Evolutionary conservation across 106 monocot genomes (phyloP).

Genomic region (Apostasia ramifera): DNA sequence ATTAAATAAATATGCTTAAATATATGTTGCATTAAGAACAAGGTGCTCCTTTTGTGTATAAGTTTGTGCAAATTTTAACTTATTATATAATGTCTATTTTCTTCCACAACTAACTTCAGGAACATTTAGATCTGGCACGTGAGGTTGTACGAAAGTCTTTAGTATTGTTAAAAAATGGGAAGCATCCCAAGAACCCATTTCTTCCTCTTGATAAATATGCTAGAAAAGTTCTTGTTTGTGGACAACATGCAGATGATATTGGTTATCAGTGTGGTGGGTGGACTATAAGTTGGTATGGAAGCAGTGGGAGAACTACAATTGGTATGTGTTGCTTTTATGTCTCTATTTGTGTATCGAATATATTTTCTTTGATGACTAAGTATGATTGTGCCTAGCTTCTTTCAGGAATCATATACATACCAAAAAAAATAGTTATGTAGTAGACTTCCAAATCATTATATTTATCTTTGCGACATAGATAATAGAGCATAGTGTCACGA

Average conservation of each 20-base stretch:
- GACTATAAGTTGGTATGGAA: slow-evolving; percentile 75
- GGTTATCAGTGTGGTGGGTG: slow-evolving; percentile 93
- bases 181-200: slow-evolving; percentile 40
- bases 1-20: too few relatives aligned
- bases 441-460: too few relatives aligned
- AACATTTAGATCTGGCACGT: slow-evolving; percentile 64
- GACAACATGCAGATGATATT: slow-evolving; percentile 82
- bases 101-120: slow-evolving; percentile 24
- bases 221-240: slow-evolving; percentile 64
- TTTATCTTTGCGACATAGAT: too few relatives aligned
- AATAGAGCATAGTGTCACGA: too few relatives aligned
- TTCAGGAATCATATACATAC: too few relatives aligned
- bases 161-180: slow-evolving; percentile 79
- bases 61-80: neutral
- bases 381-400: too few relatives aligned
- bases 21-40: too few relatives aligned
- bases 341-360: too few relatives aligned
- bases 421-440: too few relatives aligned
- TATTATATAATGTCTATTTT: neutral
- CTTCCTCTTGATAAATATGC: slow-evolving; percentile 78
- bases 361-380: too few relatives aligned
- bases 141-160: slow-evolving; percentile 80
- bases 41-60: too few relatives aligned
- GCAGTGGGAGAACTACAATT: slow-evolving; percentile 52
- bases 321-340: slow-evolving; percentile 20